Evolutionary conservation across 2,329 filamentous ascomycete species (phyloP), one percentile per base, ranked within the genome.

Genomic region (Pyrenophora graminea): DNA sequence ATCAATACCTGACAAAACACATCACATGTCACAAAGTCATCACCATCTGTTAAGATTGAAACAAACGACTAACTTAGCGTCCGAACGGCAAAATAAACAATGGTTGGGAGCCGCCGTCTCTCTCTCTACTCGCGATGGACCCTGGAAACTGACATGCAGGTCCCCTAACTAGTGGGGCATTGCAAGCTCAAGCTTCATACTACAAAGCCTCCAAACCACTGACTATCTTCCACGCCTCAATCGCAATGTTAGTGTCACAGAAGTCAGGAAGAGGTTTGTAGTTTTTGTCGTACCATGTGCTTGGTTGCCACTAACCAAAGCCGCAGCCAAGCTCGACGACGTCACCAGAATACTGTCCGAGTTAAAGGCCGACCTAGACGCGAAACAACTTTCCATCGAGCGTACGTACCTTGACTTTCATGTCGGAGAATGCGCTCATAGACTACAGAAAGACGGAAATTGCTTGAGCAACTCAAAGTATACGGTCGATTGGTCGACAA

Each of bases 401-500:
- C 79, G 89, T 90, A 75, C 71, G 82, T 32, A 12, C 40, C 13
- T 17, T 6, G 33, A 1, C 10, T 5, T 9, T 6, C 7, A 33
- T 1, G 3, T 15, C 12, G 17, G 18, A 4, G 13, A 17, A 31
- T 12, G 19, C 45, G 37, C 62, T 67, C 12, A 68, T 30, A 6
- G 19, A 0, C 4, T 7, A 12, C 56, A 91, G 89, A 89, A 66
- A 82, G 85, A 55, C 82, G 85, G 62, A 74, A 79, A 8, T 69
- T 75, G 13, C 76, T 86, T 17, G 74, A 80, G 44, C 73, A 91
- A 62, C 79, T 97, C 41, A 96, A 96, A 73, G 78, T 92, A 27
- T 83, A 89, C 64, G 88, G 91, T 6, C 85, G 91, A 53, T 85
- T 88, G 63, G 84, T 87, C 6, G 78, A 77, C 25, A 80, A 90